Evolutionary conservation across 108 stramenopile species (phyloP).

Genomic region (Skeletonema tropicum): DNA sequence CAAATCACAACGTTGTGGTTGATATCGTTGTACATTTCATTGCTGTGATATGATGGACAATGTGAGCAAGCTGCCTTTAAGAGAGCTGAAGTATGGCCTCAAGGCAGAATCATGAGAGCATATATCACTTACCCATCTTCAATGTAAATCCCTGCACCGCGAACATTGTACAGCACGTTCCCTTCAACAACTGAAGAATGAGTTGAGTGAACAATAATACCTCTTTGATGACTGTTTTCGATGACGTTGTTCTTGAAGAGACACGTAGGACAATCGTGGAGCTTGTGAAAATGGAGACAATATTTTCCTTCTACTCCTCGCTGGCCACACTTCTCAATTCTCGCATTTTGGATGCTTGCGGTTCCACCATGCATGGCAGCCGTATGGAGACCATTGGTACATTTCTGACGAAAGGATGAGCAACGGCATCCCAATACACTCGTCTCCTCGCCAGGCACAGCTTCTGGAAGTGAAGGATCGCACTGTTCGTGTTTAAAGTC

Average conservation of each 20-base stretch:
- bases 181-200: slow-evolving; percentile 49
- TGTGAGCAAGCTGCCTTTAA: neutral
- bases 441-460: slow-evolving; percentile 44
- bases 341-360: slow-evolving; percentile 43
- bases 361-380: slow-evolving; percentile 33
- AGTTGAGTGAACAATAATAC: slow-evolving; percentile 65
- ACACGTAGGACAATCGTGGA: slow-evolving; percentile 54
- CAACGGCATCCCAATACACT: slow-evolving; percentile 48
- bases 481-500: slow-evolving; percentile 56
- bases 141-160: slow-evolving; percentile 64
- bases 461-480: slow-evolving; percentile 49
- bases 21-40: slow-evolving; percentile 69
- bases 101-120: neutral
- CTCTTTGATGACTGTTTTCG: slow-evolving; percentile 62
- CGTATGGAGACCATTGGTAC: slow-evolving; percentile 64
- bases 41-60: slow-evolving; percentile 19
- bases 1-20: slow-evolving; percentile 63
- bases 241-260: slow-evolving; percentile 60
- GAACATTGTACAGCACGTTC: slow-evolving; percentile 66
- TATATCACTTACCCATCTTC: slow-evolving; percentile 43
- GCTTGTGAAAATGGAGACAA: slow-evolving; percentile 61
- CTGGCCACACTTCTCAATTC: slow-evolving; percentile 69
- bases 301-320: slow-evolving; percentile 61
- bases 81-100: neutral
- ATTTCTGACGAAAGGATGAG: slow-evolving; percentile 45